phyloP scores from a whole-genome alignment of 2,329 filamentous ascomycete genomes.

The Graphilbum fragrans region DNA sequence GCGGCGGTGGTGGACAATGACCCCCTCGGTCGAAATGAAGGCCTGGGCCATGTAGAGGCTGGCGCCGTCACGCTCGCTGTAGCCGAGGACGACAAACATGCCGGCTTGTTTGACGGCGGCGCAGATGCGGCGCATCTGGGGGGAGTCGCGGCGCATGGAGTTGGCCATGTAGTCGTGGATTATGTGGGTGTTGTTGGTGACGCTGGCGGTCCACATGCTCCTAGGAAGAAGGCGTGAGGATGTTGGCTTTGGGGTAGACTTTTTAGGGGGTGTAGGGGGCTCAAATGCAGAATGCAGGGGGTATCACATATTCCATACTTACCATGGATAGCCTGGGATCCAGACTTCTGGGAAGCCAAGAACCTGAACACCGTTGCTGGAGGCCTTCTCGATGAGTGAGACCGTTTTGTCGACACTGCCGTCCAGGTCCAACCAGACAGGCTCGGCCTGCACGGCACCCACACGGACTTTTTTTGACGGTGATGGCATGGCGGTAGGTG shows the following conservation, averaged over 20 bases:
- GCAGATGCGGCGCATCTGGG: constrained; percentile 24
- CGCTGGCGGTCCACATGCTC: too few species aligned
- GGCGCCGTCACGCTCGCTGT: constrained; percentile 23
- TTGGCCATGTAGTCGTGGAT: constrained; percentile 21
- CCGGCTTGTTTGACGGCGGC: constrained; percentile 18
- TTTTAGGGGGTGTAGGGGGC: too few species aligned
- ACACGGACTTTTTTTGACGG: too few species aligned
- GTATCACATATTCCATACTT: constrained; percentile 15
- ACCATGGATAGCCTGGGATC: constrained; percentile 30
- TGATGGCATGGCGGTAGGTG: too few species aligned
- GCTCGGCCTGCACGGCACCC: too few species aligned
- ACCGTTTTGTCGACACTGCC: constrained; percentile 14
- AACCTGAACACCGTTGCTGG: constrained; percentile 29
- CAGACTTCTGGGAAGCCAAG: constrained; percentile 33
- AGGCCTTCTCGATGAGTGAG: constrained; percentile 34
- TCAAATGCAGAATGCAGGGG: not conserved
- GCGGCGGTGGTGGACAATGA: constrained; percentile 23
- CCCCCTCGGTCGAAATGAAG: constrained; percentile 18
- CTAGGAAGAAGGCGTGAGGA: too few species aligned
- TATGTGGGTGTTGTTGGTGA: constrained; percentile 19
- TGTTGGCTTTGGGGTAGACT: too few species aligned
- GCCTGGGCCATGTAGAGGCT: constrained; percentile 33
- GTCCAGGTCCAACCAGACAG: constrained; percentile 26
- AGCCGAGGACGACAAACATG: constrained; percentile 31
- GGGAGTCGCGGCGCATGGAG: constrained; percentile 9